Evolutionary conservation across 805 yeast species (phyloP).

Genomic region (Candida cerambycidarum): DNA sequence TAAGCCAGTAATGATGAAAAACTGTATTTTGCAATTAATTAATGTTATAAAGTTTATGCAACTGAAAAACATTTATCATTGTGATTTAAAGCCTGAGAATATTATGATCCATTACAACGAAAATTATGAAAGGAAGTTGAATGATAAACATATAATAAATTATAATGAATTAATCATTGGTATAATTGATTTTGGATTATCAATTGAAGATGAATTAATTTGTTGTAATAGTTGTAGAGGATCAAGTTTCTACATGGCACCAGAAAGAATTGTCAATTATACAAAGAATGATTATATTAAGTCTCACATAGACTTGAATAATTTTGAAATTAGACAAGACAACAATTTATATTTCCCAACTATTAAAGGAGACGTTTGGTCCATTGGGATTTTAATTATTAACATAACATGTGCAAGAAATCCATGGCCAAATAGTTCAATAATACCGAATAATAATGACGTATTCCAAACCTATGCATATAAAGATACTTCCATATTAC

Average conservation of each 20-base stretch:
- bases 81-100: constrained; percentile 50
- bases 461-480: constrained; percentile 67
- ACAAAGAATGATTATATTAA: constrained; percentile 28
- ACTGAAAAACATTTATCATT: constrained; percentile 34
- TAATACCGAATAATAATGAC: constrained; percentile 48
- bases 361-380: constrained; percentile 78
- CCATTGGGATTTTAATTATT: constrained; percentile 75
- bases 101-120: constrained; percentile 37
- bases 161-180: constrained; percentile 54
- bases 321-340: constrained; percentile 15
- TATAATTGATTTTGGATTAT: constrained; percentile 88
- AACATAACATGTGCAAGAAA: constrained; percentile 81
- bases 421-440: constrained; percentile 85
- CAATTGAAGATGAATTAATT: constrained; percentile 57
- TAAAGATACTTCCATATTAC: constrained; percentile 51
- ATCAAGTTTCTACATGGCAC: constrained; percentile 89
- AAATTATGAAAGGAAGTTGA: constrained; percentile 21
- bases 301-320: constrained; percentile 30
- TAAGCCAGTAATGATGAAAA: constrained; percentile 48
- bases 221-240: constrained; percentile 81
- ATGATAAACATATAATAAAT: constrained; percentile 22
- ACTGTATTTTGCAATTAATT: constrained; percentile 40
- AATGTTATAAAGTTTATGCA: constrained; percentile 38
- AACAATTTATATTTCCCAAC: constrained; percentile 52
- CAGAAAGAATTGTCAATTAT: constrained; percentile 66